Percentiles rank a stretch among this genome's conserved stretches.
Conservation (phyloP, 2,329 filamentous ascomycete genomes). For the Scedosporium boydii region DNA sequence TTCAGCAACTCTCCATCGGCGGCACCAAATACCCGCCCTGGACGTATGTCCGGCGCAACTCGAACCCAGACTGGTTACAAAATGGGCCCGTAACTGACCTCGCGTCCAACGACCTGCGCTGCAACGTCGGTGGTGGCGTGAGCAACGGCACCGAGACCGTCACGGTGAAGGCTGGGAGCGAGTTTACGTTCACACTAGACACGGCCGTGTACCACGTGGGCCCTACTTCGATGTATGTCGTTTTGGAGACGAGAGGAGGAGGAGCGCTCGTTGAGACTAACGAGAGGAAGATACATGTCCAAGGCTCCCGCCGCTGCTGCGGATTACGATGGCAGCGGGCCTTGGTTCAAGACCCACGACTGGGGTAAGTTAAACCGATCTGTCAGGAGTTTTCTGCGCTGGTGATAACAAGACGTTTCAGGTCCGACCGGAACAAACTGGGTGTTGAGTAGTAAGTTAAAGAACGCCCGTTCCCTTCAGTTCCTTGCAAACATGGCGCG, state of each 20-base stretch:
- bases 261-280: neutral
- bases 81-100: constrained; percentile 28
- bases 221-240: constrained; percentile 22
- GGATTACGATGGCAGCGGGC: constrained; percentile 25
- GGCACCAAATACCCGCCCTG: constrained; percentile 13
- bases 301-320: constrained; percentile 24
- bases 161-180: constrained; percentile 21
- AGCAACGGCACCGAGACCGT: constrained; percentile 21
- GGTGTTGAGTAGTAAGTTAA: constrained; percentile 1
- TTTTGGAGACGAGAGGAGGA: too few relatives aligned
- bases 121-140: constrained; percentile 24
- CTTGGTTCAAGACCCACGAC: constrained; percentile 31
- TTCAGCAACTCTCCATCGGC: constrained; percentile 18
- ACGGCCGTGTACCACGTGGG: constrained; percentile 28
- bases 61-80: constrained; percentile 17
- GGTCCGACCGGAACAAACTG: too few relatives aligned
- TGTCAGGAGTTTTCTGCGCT: too few relatives aligned
- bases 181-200: constrained; percentile 27
- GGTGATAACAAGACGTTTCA: too few relatives aligned
- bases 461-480: too few relatives aligned
- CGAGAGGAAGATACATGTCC: constrained; percentile 17
- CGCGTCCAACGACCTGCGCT: constrained; percentile 25
- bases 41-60: constrained; percentile 24
- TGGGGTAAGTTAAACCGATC: constrained; percentile 10
- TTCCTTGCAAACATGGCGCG: too few relatives aligned